Base-by-base conservation (phyloP, 306 rosid genomes). In the Fragaria ananassa region DNA sequence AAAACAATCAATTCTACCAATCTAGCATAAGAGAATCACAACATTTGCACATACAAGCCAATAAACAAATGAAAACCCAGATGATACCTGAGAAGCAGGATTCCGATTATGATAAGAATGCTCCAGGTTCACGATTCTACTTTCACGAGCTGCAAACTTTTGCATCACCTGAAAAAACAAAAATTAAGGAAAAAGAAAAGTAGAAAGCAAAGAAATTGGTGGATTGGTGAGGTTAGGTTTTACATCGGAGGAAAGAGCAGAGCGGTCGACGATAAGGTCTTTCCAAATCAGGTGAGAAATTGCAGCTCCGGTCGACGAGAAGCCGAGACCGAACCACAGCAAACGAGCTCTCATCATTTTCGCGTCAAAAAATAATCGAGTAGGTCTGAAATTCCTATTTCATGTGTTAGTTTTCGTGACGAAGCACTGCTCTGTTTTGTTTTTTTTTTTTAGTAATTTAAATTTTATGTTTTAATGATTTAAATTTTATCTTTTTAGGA, bases 281-380 rank as follows among this genome's bases (percentile, higher is more conserved):
- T 47, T 76, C 82, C 83, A 79, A 19, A 82, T 73, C 29, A 85
- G 72, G 4, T 85, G 86, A 29, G 88, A 82, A 63, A 82, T 81
- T 27, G 86, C 75, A 69, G 86, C 86, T 51, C 76, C 77, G 23
- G 88, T 72, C 10, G 25, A 47, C 21, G 79, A 74, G 60, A 85
- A 79, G 23, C 88, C 88, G 19, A 85, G 2, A 21, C 75, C 74
- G 77, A 79, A 79, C 88, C 88, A 85, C 5, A 82, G 27, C 82
- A 82, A 39, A 34, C 86, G 86, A 61, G 80, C 80, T 76, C 88
- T 62, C 60, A 81, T 56, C 85, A 85, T 85, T 46, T 71, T 74
- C 31, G 68, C 39, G 18, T 47, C 53, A 11, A 46, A 46, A 46
- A 46, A 3, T 46, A 3, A 11, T 46, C 50, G 46, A 41, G 4